Base-by-base conservation (phyloP, 257 asterid species). In the Solanum pennellii region DNA sequence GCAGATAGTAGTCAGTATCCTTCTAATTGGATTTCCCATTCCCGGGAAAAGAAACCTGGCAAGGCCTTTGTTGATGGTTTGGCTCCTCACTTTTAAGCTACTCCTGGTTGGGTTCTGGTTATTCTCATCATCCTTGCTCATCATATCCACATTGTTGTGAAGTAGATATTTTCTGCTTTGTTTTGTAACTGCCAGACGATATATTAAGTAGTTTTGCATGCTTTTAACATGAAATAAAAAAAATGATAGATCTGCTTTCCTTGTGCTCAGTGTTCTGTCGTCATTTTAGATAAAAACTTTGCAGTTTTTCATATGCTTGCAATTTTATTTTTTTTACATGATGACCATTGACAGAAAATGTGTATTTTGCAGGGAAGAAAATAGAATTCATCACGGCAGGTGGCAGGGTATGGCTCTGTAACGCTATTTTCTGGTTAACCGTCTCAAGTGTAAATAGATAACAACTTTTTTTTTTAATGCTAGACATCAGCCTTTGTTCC, bases 401-500 rank as follows among this genome's bases (percentile, higher is more conserved):
- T 88, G 97, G 99, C 90, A 92, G 99, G 94, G 99, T 97, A 94
- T 60, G 95, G 86, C 59, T 88, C 72, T 90, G 73, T 73, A 76
- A 52, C 77, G n/a, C 73, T 73, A 77, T 37, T 72, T 27, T 72
- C 82, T 41, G 72, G 65, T 31, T 52, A 68, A 62, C 80, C 72
- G 23, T 83, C 83, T 59, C 74, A 79, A 27, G 27, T 29, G 66
- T 75, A 39, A 37, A 33, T 85, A 41, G 56, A 71, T 88, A 59
- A 79, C 21, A 62, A 6, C 0, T 27, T 8, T 18, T 84, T 73
- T 44, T 47, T 72, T 37, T 37, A 86, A 83, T 89, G 79, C 89
- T 92, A 97, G 99, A 95, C 99, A 75, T 90, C 99, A 82, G 99
- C 99, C 83, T 93, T 90, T 84, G 97, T 97, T 77, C 98, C 99